Percentiles rank a stretch among this genome's conserved stretches.
These are phyloP conservation scores for Scutellaria baicalensis DNA, from an alignment of 257 asterid genomes.

Conservation along the genomic window DNA sequence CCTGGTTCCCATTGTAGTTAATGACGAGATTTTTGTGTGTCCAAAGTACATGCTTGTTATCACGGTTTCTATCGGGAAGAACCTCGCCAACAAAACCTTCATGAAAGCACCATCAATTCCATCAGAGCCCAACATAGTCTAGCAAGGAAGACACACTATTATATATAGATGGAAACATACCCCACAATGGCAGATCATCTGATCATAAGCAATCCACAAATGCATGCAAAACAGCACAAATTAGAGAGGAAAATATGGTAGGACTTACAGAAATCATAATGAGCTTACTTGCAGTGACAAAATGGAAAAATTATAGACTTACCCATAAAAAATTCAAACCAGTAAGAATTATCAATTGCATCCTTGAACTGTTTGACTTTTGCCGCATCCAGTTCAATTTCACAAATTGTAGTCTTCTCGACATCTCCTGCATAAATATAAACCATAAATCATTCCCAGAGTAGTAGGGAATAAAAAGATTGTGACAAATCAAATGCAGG, in stretches of 20 bases:
- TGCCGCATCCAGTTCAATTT: conserved; percentile 52
- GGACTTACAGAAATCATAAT: neutral
- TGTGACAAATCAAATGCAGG: neutral
- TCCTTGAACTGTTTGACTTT: conserved; percentile 57
- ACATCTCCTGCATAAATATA: conserved; percentile 46
- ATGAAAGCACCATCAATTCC: conserved; percentile 9
- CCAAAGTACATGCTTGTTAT: conserved; percentile 46
- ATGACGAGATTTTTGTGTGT: conserved; percentile 52
- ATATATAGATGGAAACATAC: conserved; percentile 36
- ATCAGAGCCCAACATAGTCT: conserved; percentile 1
- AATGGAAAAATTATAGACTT: neutral
- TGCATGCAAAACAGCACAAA: conserved; percentile 17
- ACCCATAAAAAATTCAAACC: conserved; percentile 76
- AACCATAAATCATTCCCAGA: neutral
- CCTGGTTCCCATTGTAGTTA: conserved; percentile 54
- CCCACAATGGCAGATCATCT: conserved; percentile 99
- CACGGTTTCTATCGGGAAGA: conserved; percentile 45
- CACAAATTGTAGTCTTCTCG: conserved; percentile 43
- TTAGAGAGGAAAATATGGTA: conserved; percentile 18
- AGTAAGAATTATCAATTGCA: conserved; percentile 61
- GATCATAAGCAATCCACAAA: conserved; percentile 26
- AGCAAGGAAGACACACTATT: neutral
- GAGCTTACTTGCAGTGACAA: neutral
- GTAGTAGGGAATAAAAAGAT: neutral
- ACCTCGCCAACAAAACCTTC: conserved; percentile 58